Conservation (phyloP, 331 rosid genomes). For the Pyracantha coccinea region DNA sequence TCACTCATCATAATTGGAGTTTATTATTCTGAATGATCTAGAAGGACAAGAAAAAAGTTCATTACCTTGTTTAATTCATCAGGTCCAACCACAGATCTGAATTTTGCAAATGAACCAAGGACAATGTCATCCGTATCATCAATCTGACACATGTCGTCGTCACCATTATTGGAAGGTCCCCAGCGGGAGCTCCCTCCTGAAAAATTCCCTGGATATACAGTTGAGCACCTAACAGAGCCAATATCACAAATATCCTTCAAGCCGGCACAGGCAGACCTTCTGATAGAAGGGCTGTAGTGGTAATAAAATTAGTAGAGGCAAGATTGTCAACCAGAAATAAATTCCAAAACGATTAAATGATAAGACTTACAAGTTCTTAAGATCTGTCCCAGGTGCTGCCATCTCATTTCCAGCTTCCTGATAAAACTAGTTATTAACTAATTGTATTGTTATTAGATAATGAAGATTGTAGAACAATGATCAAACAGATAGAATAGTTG, state of each 20-base stretch:
- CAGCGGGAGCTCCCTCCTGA: constrained; percentile 35
- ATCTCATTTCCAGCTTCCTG: constrained; percentile 55
- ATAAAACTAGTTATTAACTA: not conserved
- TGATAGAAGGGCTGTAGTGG: constrained; percentile 36
- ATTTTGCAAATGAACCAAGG: constrained; percentile 41
- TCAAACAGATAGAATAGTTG: constrained; percentile 13
- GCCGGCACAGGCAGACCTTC: constrained; percentile 52
- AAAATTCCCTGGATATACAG: constrained; percentile 30
- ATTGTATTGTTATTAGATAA: not conserved
- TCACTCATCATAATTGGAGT: constrained; percentile 10
- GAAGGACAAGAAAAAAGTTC: not conserved
- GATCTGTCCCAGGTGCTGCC: constrained; percentile 37
- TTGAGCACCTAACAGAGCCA: constrained; percentile 53
- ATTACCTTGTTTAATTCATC: constrained; percentile 58
- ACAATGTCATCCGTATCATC: constrained; percentile 57
- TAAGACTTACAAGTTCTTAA: constrained; percentile 49
- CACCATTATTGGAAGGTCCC: constrained; percentile 37
- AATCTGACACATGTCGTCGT: constrained; percentile 72
- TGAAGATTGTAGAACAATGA: not conserved
- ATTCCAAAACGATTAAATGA: constrained; percentile 10
- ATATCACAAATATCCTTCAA: constrained; percentile 60
- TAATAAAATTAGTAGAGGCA: constrained; percentile 14
- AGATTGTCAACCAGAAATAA: constrained; percentile 7
- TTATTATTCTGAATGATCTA: constrained; percentile 6
- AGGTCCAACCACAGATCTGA: constrained; percentile 31